A percentile compares a stretch with the other conserved stretches of the same genome.
Conservation (phyloP, 2,329 filamentous ascomycete genomes). For the Clarireedia homoeocarpa region DNA sequence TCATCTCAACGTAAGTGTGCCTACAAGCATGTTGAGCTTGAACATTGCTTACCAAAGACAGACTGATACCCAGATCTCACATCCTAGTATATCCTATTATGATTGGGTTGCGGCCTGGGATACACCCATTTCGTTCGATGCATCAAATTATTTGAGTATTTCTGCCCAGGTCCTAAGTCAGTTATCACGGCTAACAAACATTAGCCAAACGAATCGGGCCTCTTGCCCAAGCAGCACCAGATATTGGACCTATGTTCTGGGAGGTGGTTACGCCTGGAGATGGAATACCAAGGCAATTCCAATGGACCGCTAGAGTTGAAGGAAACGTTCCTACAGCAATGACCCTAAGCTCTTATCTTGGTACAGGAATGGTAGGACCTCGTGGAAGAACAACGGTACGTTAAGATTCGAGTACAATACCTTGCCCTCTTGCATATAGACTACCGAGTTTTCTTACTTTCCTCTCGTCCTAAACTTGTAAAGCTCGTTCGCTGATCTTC, state of each 20-base stretch:
- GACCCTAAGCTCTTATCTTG: slow-evolving; percentile 52
- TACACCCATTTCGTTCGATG: slow-evolving; percentile 37
- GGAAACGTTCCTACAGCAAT: slow-evolving; percentile 28
- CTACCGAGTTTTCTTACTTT: neutral
- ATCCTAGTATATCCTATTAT: slow-evolving; percentile 49
- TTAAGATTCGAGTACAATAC: neutral
- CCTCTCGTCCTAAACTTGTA: neutral
- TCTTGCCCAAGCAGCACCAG: slow-evolving; percentile 55
- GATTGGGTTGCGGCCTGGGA: slow-evolving; percentile 57
- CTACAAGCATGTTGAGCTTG: neutral
- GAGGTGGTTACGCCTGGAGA: slow-evolving; percentile 51
- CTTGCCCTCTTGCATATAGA: neutral
- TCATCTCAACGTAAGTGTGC: slow-evolving; percentile 39
- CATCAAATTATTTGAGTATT: slow-evolving; percentile 36
- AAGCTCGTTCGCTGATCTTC: neutral
- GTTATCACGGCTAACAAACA: neutral
- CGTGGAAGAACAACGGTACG: slow-evolving; percentile 45
- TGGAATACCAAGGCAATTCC: slow-evolving; percentile 53
- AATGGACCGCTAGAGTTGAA: slow-evolving; percentile 60
- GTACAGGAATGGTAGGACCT: slow-evolving; percentile 50
- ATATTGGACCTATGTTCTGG: slow-evolving; percentile 56
- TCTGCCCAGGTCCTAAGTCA: neutral
- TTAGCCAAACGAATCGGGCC: slow-evolving; percentile 45
- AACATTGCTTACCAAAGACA: neutral
- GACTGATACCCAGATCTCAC: slow-evolving; percentile 43